phyloP scores from a whole-genome alignment of 352 stramenopile genomes.

The Phytophthora agathidicida region DNA sequence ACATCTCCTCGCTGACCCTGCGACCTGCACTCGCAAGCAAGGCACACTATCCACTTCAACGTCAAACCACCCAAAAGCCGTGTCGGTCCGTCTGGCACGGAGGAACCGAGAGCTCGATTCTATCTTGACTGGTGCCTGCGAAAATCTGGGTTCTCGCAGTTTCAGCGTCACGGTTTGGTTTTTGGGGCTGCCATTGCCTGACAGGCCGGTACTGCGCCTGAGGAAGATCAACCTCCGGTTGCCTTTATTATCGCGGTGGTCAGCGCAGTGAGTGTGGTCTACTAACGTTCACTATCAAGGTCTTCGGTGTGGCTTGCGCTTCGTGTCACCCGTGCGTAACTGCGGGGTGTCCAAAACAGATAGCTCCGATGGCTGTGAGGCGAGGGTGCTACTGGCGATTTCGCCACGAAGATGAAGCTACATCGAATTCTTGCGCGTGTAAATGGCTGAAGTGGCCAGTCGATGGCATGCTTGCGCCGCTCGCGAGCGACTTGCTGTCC shows the following conservation, averaged over 20 bases:
- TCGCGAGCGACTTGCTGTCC: neutral
- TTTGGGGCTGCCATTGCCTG: neutral
- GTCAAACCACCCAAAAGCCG: no score
- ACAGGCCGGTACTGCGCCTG: neutral
- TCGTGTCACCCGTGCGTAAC: conserved; percentile 10
- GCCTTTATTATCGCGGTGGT: neutral
- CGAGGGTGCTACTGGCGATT: neutral
- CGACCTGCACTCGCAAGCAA: conserved; percentile 16
- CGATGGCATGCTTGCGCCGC: no score
- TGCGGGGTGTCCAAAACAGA: conserved; percentile 4
- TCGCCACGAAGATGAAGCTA: neutral
- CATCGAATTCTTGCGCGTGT: neutral
- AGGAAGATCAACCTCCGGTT: conserved; percentile 2
- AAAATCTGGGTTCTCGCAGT: conserved; percentile 13
- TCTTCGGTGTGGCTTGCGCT: conserved; percentile 5
- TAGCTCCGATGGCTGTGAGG: neutral
- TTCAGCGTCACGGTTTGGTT: conserved; percentile 9
- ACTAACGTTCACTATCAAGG: conserved; percentile 7
- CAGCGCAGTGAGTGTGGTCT: conserved; percentile 2
- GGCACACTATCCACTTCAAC: conserved; percentile 11
- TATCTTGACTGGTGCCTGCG: neutral
- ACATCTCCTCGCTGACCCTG: conserved; percentile 4
- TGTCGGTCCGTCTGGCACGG: no score
- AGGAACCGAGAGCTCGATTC: no score
- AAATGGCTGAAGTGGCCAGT: conserved; percentile 7